A percentile compares a stretch with the other conserved stretches of the same genome.
Conservation (phyloP, 176 grass and related monocot genomes). For the Raddia distichophylla region DNA sequence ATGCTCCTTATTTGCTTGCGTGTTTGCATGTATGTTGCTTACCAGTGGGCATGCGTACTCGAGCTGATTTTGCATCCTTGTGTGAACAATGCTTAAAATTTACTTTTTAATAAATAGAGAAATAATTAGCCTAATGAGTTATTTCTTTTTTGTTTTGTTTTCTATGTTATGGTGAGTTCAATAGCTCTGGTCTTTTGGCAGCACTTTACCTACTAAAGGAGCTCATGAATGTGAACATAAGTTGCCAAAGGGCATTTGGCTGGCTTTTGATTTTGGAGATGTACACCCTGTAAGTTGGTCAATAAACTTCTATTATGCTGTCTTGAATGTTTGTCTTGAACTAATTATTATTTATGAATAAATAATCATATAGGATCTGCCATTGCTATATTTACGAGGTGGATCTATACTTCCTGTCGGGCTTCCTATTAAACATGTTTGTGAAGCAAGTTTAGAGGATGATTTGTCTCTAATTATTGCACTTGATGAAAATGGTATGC, state of each 20-base stretch:
- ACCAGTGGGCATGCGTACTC: not conserved
- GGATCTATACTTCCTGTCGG: constrained; percentile 93
- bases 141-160: not conserved
- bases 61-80: constrained; percentile 21
- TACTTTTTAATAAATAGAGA: not conserved
- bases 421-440: constrained; percentile 74
- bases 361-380: constrained; percentile 70
- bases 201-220: constrained; percentile 70
- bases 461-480: constrained; percentile 82
- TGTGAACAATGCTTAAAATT: not conserved
- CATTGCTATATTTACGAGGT: constrained; percentile 76
- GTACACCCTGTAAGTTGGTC: constrained; percentile 80
- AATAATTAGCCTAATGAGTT: constrained; percentile 24
- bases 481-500: constrained; percentile 84
- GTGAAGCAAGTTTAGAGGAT: constrained; percentile 82
- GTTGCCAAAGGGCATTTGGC: constrained; percentile 80
- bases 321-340: not conserved
- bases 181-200: constrained; percentile 42
- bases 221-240: constrained; percentile 69
- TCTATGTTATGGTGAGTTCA: not conserved
- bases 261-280: constrained; percentile 88
- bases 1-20: constrained; percentile 9
- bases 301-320: constrained; percentile 23
- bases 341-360: constrained; percentile 4
- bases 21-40: constrained; percentile 5